Percentiles rank a stretch among this genome's conserved stretches.
These are phyloP conservation scores for Pascua guehoae DNA, from an alignment of 1,284 basidiomycete species.

Conservation along the genomic window DNA sequence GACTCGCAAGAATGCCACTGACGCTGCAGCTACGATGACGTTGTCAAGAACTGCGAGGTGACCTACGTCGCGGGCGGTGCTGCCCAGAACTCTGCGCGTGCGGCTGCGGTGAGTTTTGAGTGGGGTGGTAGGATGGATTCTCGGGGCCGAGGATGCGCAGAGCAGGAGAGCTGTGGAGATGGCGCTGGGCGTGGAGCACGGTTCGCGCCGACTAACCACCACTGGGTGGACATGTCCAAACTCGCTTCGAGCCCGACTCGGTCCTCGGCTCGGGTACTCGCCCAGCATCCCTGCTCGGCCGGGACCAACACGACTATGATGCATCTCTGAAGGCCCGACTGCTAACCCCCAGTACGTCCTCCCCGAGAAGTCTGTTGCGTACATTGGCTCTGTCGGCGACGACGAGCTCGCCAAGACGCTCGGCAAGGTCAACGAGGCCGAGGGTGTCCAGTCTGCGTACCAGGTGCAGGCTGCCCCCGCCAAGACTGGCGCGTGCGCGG, in stretches of 20 bases:
- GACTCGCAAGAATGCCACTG: not conserved
- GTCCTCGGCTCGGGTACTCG: not conserved
- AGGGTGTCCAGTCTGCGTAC: conserved; percentile 86
- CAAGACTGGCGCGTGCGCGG: conserved; percentile 95
- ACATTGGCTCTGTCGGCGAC: conserved; percentile 89
- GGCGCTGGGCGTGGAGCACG: not conserved
- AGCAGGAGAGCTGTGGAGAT: not conserved
- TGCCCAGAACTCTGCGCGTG: conserved; percentile 92
- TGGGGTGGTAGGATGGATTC: not conserved
- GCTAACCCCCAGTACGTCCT: conserved; percentile 69
- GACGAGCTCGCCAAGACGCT: conserved; percentile 88
- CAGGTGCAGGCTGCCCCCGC: conserved; percentile 73
- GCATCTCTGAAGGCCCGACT: too few relatives aligned
- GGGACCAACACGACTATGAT: not conserved
- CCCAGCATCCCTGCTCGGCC: not conserved
- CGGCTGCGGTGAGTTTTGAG: conserved; percentile 74
- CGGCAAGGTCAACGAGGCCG: conserved; percentile 85
- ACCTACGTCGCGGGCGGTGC: conserved; percentile 96
- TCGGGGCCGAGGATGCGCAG: not conserved
- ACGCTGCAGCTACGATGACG: conserved; percentile 72
- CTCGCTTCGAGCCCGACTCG: not conserved
- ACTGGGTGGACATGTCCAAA: not conserved
- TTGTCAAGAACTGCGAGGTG: conserved; percentile 71
- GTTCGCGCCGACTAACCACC: not conserved
- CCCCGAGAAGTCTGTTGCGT: conserved; percentile 86